Evolutionary conservation across 164 flowering plant species (phyloP).

Genomic region (Piper longum): DNA sequence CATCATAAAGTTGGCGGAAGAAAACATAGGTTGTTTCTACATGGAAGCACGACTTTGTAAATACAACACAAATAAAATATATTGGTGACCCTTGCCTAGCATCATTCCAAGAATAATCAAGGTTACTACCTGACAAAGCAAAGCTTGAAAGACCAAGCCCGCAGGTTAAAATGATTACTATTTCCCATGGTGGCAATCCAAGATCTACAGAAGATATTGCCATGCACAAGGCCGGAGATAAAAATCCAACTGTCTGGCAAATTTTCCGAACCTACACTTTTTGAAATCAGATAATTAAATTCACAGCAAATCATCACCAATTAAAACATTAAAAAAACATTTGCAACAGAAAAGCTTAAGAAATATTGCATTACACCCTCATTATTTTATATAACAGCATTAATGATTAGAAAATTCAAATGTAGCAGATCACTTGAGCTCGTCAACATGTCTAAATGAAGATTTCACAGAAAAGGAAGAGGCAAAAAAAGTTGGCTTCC

Average conservation of each 20-base stretch:
- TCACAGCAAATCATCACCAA: not conserved
- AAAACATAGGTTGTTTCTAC: not conserved
- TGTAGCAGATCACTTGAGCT: not conserved
- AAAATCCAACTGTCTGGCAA: slow-evolving; percentile 83
- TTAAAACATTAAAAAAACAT: not conserved
- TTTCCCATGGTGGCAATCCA: slow-evolving; percentile 84
- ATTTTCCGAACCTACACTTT: slow-evolving; percentile 68
- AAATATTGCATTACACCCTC: not conserved
- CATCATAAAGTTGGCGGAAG: not conserved
- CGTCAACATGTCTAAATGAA: not conserved
- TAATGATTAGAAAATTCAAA: not conserved
- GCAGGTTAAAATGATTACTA: slow-evolving; percentile 63
- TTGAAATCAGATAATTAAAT: not conserved
- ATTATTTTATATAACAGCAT: too few species aligned
- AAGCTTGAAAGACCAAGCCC: slow-evolving; percentile 95
- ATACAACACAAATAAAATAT: too few species aligned
- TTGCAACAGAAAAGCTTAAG: not conserved
- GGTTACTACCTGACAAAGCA: slow-evolving; percentile 67
- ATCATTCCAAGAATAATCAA: not conserved
- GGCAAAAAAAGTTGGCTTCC: not conserved
- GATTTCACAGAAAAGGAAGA: not conserved
- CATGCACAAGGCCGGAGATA: slow-evolving; percentile 94
- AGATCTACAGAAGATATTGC: slow-evolving; percentile 67
- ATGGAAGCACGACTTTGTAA: not conserved
- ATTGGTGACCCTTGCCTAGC: too few species aligned